A percentile compares a stretch with the other conserved stretches of the same genome.
phyloP scores from a whole-genome alignment of 2,329 filamentous ascomycete species.

The Diaporthe ilicicola region DNA sequence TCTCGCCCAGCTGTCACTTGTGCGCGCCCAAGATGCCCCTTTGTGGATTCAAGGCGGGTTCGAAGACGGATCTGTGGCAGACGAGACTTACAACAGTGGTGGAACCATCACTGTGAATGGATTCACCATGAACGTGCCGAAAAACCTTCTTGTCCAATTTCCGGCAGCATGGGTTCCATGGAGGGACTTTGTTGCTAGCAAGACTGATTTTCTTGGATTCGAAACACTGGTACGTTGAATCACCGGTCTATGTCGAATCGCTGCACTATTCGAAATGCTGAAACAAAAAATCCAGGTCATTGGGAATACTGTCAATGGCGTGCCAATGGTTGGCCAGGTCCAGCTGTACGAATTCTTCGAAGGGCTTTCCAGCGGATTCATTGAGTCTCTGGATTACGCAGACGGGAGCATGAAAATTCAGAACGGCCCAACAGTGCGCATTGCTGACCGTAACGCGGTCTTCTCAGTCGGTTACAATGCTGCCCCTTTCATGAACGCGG shows the following conservation, averaged over 20 bases:
- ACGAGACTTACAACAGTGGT: slow-evolving; percentile 53
- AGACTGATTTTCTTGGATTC: slow-evolving; percentile 44
- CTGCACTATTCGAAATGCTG: background rate
- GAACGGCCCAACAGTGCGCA: slow-evolving; percentile 45
- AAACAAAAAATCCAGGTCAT: slow-evolving; percentile 40
- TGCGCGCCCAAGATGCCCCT: slow-evolving; percentile 38
- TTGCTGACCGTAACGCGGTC: slow-evolving; percentile 56
- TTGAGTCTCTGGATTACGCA: slow-evolving; percentile 45
- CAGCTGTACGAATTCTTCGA: slow-evolving; percentile 46
- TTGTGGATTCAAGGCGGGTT: slow-evolving; percentile 45
- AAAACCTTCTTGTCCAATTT: slow-evolving; percentile 59
- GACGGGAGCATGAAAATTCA: slow-evolving; percentile 45
- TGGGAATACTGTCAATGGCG: slow-evolving; percentile 47
- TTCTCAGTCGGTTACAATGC: slow-evolving; percentile 49
- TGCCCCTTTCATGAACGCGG: slow-evolving; percentile 54
- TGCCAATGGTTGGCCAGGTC: slow-evolving; percentile 45
- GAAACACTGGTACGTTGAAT: slow-evolving; percentile 44
- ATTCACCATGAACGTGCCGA: slow-evolving; percentile 54
- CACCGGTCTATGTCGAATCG: background rate
- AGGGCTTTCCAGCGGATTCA: slow-evolving; percentile 46
- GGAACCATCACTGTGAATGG: slow-evolving; percentile 55
- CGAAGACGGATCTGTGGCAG: slow-evolving; percentile 44
- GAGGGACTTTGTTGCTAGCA: slow-evolving; percentile 46
- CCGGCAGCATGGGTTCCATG: slow-evolving; percentile 55
- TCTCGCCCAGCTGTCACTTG: background rate